These are phyloP conservation scores for Climacium dendroides DNA, from an alignment of 225 moss, liverwort and hornwort species.

Conservation along the genomic window DNA sequence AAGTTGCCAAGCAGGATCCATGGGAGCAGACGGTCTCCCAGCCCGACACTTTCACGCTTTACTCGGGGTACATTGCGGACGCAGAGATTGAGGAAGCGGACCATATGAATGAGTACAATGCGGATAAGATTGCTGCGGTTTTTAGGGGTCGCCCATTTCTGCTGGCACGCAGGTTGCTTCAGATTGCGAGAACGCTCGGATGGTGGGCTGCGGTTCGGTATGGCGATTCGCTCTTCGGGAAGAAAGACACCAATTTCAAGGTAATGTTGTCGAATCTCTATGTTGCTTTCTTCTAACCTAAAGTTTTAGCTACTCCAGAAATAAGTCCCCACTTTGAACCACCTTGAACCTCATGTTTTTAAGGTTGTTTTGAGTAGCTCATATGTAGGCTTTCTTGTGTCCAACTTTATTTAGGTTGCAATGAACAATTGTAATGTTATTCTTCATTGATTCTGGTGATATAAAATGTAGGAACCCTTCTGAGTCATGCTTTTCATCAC, in stretches of 20 bases:
- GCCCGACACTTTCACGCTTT: slow-evolving; percentile 73
- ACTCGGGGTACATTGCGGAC: slow-evolving; percentile 82
- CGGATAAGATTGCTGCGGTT: slow-evolving; percentile 56
- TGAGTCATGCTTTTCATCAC: neutral
- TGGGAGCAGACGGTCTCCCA: slow-evolving; percentile 31
- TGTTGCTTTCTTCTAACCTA: neutral
- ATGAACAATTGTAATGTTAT: neutral
- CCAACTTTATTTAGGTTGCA: neutral
- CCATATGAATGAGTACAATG: slow-evolving; percentile 58
- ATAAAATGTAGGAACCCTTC: neutral
- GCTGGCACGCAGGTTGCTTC: slow-evolving; percentile 57
- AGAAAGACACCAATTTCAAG: slow-evolving; percentile 65
- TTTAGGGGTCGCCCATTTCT: slow-evolving; percentile 61
- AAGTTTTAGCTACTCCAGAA: neutral
- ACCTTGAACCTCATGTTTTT: neutral
- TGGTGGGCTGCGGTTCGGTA: slow-evolving; percentile 77
- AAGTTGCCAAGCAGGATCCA: neutral
- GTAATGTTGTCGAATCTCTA: neutral
- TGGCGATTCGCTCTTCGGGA: slow-evolving; percentile 48
- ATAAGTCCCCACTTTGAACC: neutral
- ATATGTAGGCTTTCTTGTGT: neutral
- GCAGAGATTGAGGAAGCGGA: slow-evolving; percentile 64
- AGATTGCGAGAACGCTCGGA: slow-evolving; percentile 75
- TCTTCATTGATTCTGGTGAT: neutral
- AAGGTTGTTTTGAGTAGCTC: neutral